A percentile compares a stretch with the other conserved stretches of the same genome.
Evolutionary conservation across 208 protist species (phyloP).

Genomic region (Crithidia bombi): DNA sequence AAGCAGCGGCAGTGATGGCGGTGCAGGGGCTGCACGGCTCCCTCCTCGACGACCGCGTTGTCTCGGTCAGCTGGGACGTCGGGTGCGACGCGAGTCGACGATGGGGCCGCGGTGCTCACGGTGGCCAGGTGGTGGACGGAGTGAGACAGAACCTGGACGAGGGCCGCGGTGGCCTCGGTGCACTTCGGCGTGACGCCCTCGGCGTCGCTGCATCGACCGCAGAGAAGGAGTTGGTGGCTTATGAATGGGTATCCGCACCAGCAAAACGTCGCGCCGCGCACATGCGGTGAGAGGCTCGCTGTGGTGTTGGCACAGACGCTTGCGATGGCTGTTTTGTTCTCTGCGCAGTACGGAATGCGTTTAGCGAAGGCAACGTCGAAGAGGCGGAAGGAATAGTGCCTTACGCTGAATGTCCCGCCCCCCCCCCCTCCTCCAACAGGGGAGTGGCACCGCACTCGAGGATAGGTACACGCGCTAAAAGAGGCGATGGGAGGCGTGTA

Average conservation of each 20-base stretch:
- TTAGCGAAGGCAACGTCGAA: no score
- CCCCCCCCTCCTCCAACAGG: no score
- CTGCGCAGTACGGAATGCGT: no score
- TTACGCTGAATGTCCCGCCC: no score
- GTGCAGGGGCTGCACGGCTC: constrained; percentile 83
- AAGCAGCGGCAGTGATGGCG: constrained; percentile 90
- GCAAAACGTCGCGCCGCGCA: constrained; percentile 22
- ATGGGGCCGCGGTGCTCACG: constrained; percentile 86
- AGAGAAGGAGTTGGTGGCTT: constrained; percentile 61
- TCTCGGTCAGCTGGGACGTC: constrained; percentile 89
- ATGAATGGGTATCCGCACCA: constrained; percentile 67
- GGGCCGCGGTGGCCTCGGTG: constrained; percentile 91
- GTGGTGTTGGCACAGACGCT: no score
- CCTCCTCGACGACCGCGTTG: constrained; percentile 80
- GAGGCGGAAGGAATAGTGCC: no score
- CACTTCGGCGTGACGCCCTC: constrained; percentile 70
- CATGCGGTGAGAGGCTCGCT: not conserved
- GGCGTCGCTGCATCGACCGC: constrained; percentile 51
- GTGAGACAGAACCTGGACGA: constrained; percentile 91
- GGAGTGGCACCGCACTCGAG: no score
- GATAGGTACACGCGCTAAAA: no score
- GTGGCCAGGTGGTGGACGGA: constrained; percentile 94
- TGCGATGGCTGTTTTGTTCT: no score
- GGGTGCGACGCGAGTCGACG: constrained; percentile 78
- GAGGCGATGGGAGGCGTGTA: no score